These are phyloP conservation scores for Bryopsis sp. DNA, from an alignment of 139 green algal genomes.

Conservation along the genomic window DNA sequence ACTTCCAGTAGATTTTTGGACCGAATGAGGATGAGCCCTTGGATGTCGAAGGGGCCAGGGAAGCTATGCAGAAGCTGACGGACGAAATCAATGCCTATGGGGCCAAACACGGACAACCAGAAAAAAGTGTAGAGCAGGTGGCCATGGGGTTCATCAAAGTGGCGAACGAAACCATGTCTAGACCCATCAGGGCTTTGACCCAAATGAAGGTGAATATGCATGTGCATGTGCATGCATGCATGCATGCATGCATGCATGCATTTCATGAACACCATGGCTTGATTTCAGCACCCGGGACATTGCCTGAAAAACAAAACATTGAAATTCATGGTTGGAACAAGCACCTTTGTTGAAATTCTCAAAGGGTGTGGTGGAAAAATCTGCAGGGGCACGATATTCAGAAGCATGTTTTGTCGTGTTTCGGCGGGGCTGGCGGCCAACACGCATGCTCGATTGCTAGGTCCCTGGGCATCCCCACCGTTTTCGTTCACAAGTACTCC, in stretches of 20 bases:
- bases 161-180: slow-evolving; percentile 97
- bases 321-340: too few relatives aligned
- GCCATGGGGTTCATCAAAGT: slow-evolving; percentile 87
- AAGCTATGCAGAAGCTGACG: slow-evolving; percentile 48
- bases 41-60: slow-evolving; percentile 43
- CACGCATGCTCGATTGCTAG: slow-evolving; percentile 90
- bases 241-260: slow-evolving; percentile 2
- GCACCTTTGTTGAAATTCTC: too few relatives aligned
- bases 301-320: too few relatives aligned
- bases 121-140: slow-evolving; percentile 61
- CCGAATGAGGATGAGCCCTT: slow-evolving; percentile 65
- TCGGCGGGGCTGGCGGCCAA: slow-evolving; percentile 93
- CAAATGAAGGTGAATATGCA: slow-evolving; percentile 56
- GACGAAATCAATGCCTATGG: slow-evolving; percentile 49
- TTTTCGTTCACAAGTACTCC: slow-evolving; percentile 85
- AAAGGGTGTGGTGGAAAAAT: too few relatives aligned
- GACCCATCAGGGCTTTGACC: slow-evolving; percentile 84
- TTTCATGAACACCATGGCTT: too few relatives aligned
- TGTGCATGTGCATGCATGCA: not conserved
- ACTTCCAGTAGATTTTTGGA: slow-evolving; percentile 85
- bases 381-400: slow-evolving; percentile 78
- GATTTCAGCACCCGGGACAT: too few relatives aligned
- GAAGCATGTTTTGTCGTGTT: slow-evolving; percentile 83
- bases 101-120: slow-evolving; percentile 22
- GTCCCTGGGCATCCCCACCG: slow-evolving; percentile 81